Evolutionary conservation across 148 eudicot genomes (phyloP), one percentile per base, ranked within the genome.

Genomic region (Hydrangea macrophylla): DNA sequence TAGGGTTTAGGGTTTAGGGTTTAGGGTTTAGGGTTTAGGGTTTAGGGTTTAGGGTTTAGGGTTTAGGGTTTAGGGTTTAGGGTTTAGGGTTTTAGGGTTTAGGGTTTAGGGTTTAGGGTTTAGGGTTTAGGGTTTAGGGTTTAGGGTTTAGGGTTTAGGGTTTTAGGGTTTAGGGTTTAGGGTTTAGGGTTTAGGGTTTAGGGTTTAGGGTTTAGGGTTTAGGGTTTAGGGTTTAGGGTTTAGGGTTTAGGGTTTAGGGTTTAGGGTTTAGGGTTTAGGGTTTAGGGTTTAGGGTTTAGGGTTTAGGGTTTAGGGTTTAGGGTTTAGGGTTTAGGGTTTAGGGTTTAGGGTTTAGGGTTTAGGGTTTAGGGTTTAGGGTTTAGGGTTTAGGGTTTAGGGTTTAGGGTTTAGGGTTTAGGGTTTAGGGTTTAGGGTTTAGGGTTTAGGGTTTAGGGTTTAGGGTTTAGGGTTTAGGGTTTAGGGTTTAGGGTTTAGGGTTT

Each of bases 161-260:
- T n/a, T 42, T 42, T 42, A 42, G 50, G 50, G 50, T 42, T 42
- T 42, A 42, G 50, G 50, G 50, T 42, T 42, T 42, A 42, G 50
- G 50, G 50, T 42, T 42, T 42, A 42, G 50, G 50, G 50, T 42
- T 42, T 42, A 42, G 50, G 50, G 50, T 42, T 42, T 42, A 42
- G 50, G 50, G 50, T 42, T 42, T 42, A 42, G 50, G 50, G 50
- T 42, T 42, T 42, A 42, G 50, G 50, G 50, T n/a, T 42, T 42
- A 7, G 15, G 50, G 50, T 8, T 42, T 42, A 7, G 15, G 50
- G 50, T 8, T 42, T 42, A 7, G 15, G 50, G 50, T 8, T 42
- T 42, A 7, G 15, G 50, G 50, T 8, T 42, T 42, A 7, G 15
- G 50, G 50, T 8, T 42, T 42, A 7, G 15, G 50, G 50, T 8